These are phyloP conservation scores for Tuctoria greenei DNA, from an alignment of 176 grass and related monocot genomes.

Conservation along the genomic window DNA sequence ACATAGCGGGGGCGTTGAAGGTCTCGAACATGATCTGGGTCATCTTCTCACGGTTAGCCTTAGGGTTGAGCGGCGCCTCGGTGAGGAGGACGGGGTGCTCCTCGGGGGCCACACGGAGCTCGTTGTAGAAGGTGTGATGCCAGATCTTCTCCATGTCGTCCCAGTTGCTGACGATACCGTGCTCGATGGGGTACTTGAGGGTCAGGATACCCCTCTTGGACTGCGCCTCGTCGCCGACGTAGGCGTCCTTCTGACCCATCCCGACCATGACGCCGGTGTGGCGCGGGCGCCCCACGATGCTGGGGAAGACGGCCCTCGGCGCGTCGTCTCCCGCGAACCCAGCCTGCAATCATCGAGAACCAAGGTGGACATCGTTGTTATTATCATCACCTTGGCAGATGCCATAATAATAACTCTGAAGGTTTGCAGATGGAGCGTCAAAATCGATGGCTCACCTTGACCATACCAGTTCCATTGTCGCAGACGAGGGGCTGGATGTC, in stretches of 20 bases:
- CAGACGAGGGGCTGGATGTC: conserved; percentile 80
- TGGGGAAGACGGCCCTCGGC: conserved; percentile 72
- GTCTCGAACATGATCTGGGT: conserved; percentile 83
- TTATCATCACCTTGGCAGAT: not conserved
- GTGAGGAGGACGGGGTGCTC: conserved; percentile 70
- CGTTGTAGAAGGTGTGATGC: conserved; percentile 70
- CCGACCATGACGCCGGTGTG: conserved; percentile 79
- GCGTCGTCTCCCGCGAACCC: conserved; percentile 73
- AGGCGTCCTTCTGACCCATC: conserved; percentile 72
- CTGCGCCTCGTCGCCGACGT: conserved; percentile 67
- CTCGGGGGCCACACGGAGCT: conserved; percentile 64
- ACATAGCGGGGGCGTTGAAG: conserved; percentile 69
- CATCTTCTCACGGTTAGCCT: conserved; percentile 73
- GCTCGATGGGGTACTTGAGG: conserved; percentile 76
- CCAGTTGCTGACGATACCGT: conserved; percentile 74
- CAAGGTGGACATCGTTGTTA: not conserved
- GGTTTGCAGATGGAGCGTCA: not conserved
- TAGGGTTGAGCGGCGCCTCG: conserved; percentile 68
- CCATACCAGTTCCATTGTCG: conserved; percentile 85
- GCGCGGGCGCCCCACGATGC: conserved; percentile 59
- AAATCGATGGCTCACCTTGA: conserved; percentile 52
- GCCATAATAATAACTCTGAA: not conserved
- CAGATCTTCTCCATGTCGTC: conserved; percentile 83
- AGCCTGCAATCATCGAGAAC: conserved; percentile 25
- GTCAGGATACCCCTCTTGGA: conserved; percentile 72